Evolutionary conservation across 1,139 yeast genomes (phyloP), one percentile per base, ranked within the genome.

Genomic region (Suhomyces terraborum): DNA sequence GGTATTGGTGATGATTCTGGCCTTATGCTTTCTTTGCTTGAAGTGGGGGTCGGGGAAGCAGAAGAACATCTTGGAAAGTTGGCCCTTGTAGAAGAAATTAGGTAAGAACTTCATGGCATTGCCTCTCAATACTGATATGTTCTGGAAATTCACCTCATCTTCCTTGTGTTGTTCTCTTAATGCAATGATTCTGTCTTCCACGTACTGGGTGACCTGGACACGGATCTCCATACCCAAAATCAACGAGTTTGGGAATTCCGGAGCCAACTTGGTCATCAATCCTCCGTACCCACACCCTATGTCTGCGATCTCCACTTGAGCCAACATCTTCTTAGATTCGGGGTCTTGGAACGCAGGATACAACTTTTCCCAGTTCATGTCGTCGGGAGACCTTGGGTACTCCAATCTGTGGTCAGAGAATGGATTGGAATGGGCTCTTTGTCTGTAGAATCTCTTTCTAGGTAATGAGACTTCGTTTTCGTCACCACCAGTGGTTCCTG

Each of bases 21-120:
- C 98, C 71, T 93, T 93, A 66, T 94, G 98, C 62, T 93, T 93
- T 56, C 98, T 78, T 63, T 88, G 96, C 61, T 93, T 93, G 73
- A 93, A 93, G 64, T 94, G 98, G 10, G 99, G 99, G 65, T 93
- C 99, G 14, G 99, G 99, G 77, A 93, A 93, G 65, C 98, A 94
- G 69, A 94, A 93, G 66, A 93, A 93, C 80, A 93, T 87, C 71
- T 93, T 93, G 28, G 84, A 80, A 40, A 93, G 70, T 62, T 87
- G 94, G 5, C 83, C 82, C 62, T 84, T 83, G 42, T 75, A 70
- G 67, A 94, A 93, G 62, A 94, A 93, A 62, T 93, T 93, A 23
- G 98, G 98, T 50, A 91, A 69, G 58, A 93, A 93, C 65, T 93
- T 93, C 98, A 94, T 94, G 31, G 98, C 95, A 61, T 93, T 93